These are phyloP conservation scores for Fusarium sp. DNA, from an alignment of 2,329 filamentous ascomycete species.

Conservation along the genomic window DNA sequence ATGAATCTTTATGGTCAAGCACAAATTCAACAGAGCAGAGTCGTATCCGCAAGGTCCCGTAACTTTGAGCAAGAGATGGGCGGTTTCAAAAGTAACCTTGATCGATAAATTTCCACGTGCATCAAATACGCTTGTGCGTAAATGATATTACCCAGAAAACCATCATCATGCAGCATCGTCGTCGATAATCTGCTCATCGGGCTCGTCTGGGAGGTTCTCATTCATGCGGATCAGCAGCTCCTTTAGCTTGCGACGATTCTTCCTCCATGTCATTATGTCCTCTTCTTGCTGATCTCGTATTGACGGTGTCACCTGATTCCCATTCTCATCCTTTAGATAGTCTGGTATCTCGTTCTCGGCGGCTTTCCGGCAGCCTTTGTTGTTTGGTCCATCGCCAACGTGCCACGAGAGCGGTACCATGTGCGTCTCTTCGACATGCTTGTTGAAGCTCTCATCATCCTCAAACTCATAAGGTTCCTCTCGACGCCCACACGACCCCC, in stretches of 20 bases:
- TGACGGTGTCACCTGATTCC: constrained; percentile 69
- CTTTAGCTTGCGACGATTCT: constrained; percentile 57
- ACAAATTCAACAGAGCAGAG: not conserved
- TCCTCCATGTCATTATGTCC: constrained; percentile 56
- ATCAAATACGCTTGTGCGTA: not conserved
- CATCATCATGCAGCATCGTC: constrained; percentile 7
- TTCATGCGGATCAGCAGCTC: constrained; percentile 56
- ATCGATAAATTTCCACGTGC: not conserved
- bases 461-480: constrained; percentile 48
- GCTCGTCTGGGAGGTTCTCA: constrained; percentile 58
- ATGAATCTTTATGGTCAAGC: not conserved
- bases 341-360: constrained; percentile 52
- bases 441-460: constrained; percentile 51
- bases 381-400: constrained; percentile 67
- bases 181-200: constrained; percentile 45
- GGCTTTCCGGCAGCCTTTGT: constrained; percentile 42
- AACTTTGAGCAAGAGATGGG: not conserved
- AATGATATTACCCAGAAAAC: not conserved
- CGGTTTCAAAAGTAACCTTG: constrained; percentile 12
- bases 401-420: constrained; percentile 66
- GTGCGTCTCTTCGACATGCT: constrained; percentile 66
- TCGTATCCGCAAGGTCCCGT: not conserved
- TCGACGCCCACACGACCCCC: constrained; percentile 45
- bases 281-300: constrained; percentile 64
- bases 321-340: constrained; percentile 63